These are phyloP conservation scores for Vigna trinervia DNA, from an alignment of 306 rosid species.

Conservation along the genomic window DNA sequence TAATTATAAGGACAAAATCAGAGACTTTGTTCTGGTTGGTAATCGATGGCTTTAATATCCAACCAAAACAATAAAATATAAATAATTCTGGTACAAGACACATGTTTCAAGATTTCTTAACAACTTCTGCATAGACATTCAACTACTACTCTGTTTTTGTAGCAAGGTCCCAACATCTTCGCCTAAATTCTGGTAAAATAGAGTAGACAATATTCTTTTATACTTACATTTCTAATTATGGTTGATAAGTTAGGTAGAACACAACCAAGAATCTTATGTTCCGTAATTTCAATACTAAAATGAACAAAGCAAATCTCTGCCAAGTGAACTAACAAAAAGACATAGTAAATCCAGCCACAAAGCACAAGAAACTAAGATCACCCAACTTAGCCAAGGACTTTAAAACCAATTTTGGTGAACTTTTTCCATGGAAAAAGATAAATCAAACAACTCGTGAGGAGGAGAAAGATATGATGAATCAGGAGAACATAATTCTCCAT, in stretches of 20 bases:
- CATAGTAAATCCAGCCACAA: background rate
- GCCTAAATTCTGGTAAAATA: constrained; percentile 22
- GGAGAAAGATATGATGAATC: constrained; percentile 46
- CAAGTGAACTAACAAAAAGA: background rate
- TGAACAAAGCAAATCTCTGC: background rate
- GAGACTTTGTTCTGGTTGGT: background rate
- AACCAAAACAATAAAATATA: background rate
- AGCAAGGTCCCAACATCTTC: background rate
- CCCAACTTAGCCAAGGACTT: background rate
- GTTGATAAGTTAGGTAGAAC: background rate
- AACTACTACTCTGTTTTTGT: background rate
- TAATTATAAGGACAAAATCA: too few species aligned
- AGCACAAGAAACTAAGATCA: background rate
- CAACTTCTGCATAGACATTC: background rate
- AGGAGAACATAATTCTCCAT: constrained; percentile 49
- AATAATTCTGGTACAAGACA: background rate
- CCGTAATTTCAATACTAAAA: background rate
- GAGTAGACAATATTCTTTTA: background rate
- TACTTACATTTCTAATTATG: background rate
- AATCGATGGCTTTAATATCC: background rate
- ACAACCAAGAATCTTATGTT: constrained; percentile 33
- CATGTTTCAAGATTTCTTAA: constrained; percentile 4
- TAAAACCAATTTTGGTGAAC: constrained; percentile 18
- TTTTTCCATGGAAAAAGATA: constrained; percentile 17
- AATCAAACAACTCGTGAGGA: constrained; percentile 4